Percentiles rank a stretch among this genome's conserved stretches.
Evolutionary conservation across 495 filamentous ascomycete genomes (phyloP).

Genomic region (Hyaloscypha hepaticicola): DNA sequence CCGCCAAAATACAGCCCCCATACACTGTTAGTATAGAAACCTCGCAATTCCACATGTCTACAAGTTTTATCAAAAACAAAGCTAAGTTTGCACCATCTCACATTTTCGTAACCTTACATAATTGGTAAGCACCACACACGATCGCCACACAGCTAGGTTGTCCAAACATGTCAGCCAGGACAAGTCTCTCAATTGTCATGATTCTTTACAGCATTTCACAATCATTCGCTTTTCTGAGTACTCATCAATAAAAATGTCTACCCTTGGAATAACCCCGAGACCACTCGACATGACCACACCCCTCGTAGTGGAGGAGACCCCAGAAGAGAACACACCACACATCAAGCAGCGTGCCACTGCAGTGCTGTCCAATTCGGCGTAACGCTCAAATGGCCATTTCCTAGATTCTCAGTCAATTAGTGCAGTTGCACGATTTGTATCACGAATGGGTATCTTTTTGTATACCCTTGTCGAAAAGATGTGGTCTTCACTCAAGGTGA

Average conservation of each 20-base stretch:
- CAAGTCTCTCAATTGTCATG: background rate
- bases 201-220: background rate
- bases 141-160: too few relatives aligned
- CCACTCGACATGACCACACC: conserved; percentile 4
- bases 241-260: background rate
- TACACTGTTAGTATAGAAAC: background rate
- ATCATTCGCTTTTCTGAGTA: background rate
- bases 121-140: background rate
- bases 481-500: conserved; percentile 22
- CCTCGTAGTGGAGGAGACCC: conserved; percentile 5
- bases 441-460: conserved; percentile 16
- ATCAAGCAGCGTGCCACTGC: conserved; percentile 24
- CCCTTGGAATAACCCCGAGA: background rate
- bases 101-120: too few relatives aligned
- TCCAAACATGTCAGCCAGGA: background rate
- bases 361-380: conserved; percentile 15
- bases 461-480: conserved; percentile 21
- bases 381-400: conserved; percentile 19
- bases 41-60: background rate
- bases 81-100: background rate
- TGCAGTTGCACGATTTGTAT: conserved; percentile 25
- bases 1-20: background rate
- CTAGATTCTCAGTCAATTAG: conserved; percentile 15
- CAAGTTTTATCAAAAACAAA: too few relatives aligned
- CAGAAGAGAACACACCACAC: conserved; percentile 17